Conservation (phyloP, 495 filamentous ascomycete species). For the Penicillium taxi region DNA sequence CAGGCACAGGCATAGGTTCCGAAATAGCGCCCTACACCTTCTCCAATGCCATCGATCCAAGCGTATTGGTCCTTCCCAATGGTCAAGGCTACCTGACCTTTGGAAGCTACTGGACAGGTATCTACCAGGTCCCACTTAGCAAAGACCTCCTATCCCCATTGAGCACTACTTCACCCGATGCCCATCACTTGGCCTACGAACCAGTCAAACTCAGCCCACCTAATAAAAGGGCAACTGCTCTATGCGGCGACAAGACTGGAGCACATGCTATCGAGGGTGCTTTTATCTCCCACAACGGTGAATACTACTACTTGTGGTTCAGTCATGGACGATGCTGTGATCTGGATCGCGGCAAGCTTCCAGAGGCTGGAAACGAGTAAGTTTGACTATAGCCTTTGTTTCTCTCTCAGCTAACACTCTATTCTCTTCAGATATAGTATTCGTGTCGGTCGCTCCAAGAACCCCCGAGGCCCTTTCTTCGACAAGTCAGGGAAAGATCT, state of each 20-base stretch:
- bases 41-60: constrained; percentile 70
- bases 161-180: constrained; percentile 20
- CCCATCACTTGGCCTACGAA: constrained; percentile 28
- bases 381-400: constrained; percentile 2
- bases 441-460: constrained; percentile 33
- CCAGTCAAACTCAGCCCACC: constrained; percentile 17
- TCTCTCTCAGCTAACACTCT: neutral
- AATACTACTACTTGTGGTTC: constrained; percentile 66
- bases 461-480: constrained; percentile 32
- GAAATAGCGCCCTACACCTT: constrained; percentile 43
- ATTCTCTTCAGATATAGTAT: constrained; percentile 32
- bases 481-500: constrained; percentile 33
- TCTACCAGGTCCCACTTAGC: constrained; percentile 55
- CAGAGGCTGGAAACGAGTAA: constrained; percentile 56
- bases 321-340: constrained; percentile 64
- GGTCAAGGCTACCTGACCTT: constrained; percentile 52
- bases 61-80: constrained; percentile 41
- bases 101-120: constrained; percentile 65
- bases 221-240: constrained; percentile 16
- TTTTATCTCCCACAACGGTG: constrained; percentile 47
- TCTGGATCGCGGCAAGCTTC: constrained; percentile 36
- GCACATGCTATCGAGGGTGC: constrained; percentile 38
- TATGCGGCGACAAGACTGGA: constrained; percentile 32
- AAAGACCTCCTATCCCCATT: constrained; percentile 28
- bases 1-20: constrained; percentile 27